Evolutionary conservation across 2,329 filamentous ascomycete genomes (phyloP).

Genomic region (Ambrosiella xylebori): DNA sequence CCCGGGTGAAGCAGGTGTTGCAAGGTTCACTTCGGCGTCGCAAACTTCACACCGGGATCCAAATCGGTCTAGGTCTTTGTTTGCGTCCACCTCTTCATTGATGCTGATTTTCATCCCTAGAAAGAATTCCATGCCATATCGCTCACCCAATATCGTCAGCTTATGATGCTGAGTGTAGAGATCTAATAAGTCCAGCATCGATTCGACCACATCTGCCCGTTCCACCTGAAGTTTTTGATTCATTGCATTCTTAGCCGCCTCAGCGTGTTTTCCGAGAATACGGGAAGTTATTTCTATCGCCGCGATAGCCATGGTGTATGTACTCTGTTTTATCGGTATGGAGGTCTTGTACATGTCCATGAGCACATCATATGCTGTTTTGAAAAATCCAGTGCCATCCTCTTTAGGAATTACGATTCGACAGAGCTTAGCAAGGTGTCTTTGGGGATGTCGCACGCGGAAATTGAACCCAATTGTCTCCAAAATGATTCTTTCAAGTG

Average conservation of each 20-base stretch:
- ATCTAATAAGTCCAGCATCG: slow-evolving; percentile 76
- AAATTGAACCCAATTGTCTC: slow-evolving; percentile 92
- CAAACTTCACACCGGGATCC: slow-evolving; percentile 41
- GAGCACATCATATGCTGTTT: slow-evolving; percentile 62
- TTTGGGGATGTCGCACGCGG: slow-evolving; percentile 72
- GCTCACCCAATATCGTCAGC: slow-evolving; percentile 54
- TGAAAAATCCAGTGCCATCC: slow-evolving; percentile 40
- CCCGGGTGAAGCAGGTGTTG: not conserved
- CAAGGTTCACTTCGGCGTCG: slow-evolving; percentile 21
- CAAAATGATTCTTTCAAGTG: slow-evolving; percentile 79
- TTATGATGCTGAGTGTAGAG: slow-evolving; percentile 74
- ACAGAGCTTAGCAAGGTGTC: slow-evolving; percentile 64
- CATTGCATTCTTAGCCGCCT: slow-evolving; percentile 32
- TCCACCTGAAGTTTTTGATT: slow-evolving; percentile 29
- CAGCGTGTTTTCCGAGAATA: slow-evolving; percentile 39
- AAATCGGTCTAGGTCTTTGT: slow-evolving; percentile 43
- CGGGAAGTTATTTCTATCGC: slow-evolving; percentile 66
- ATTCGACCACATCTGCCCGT: slow-evolving; percentile 45
- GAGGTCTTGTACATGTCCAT: slow-evolving; percentile 89
- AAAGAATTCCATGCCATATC: slow-evolving; percentile 59
- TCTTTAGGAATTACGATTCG: slow-evolving; percentile 34
- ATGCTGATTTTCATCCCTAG: slow-evolving; percentile 74
- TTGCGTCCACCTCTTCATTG: slow-evolving; percentile 60
- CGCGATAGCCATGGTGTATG: slow-evolving; percentile 68
- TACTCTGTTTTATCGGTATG: slow-evolving; percentile 75